phyloP scores from a whole-genome alignment of 1,284 basidiomycete species.

The Fomitopsis schrenkii region DNA sequence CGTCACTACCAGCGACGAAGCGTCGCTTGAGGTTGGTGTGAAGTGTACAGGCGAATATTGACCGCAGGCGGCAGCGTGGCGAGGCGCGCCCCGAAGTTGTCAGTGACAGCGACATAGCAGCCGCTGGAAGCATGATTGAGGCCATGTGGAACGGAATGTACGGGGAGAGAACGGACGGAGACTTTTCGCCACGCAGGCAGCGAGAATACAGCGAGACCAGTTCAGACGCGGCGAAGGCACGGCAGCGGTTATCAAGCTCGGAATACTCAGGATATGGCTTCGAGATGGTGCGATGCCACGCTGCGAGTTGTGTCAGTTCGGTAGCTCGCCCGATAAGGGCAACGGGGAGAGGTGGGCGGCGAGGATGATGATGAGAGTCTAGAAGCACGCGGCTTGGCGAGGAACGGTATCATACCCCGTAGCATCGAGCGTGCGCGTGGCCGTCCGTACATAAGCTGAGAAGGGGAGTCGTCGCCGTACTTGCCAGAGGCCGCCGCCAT shows the following conservation, averaged over 20 bases:
- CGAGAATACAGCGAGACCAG: neutral
- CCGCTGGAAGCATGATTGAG: neutral
- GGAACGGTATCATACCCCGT: neutral
- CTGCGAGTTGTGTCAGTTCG: neutral
- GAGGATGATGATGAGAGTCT: neutral
- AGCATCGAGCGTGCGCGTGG: neutral
- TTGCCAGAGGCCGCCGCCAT: constrained; percentile 12
- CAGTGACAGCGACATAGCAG: neutral
- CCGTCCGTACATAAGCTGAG: neutral
- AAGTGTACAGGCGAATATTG: neutral
- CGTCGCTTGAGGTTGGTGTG: neutral
- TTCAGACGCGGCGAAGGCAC: neutral
- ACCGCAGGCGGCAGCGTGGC: neutral
- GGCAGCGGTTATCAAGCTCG: neutral
- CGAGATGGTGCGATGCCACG: neutral
- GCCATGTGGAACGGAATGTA: neutral
- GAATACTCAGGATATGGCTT: too few species aligned
- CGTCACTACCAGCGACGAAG: neutral
- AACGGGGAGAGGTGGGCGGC: neutral
- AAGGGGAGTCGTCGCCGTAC: neutral
- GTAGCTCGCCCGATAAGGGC: neutral
- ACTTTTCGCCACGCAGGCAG: neutral
- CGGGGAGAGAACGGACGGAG: neutral
- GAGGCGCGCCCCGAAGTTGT: neutral
- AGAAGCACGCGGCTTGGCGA: constrained; percentile 2